Conservation (phyloP, 164 flowering plant species). For the Sextonia rubra region DNA sequence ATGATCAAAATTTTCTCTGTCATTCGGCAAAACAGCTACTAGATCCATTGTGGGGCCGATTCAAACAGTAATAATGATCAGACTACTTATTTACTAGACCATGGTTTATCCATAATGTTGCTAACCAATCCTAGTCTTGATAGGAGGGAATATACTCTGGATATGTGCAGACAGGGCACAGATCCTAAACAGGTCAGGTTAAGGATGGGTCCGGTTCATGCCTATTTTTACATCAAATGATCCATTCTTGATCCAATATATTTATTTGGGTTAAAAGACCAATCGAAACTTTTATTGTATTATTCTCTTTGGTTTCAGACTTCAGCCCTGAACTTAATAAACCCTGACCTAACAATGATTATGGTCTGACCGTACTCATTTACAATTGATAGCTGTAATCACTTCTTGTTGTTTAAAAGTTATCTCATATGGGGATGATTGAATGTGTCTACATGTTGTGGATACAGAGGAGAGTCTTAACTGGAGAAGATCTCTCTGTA, state of each 20-base stretch:
- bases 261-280: not conserved
- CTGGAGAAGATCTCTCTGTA: conserved; percentile 45
- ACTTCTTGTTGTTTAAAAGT: too few species aligned
- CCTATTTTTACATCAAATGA: not conserved
- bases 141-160: not conserved
- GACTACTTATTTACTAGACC: too few species aligned
- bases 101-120: not conserved
- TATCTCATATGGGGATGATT: not conserved
- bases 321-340: too few species aligned
- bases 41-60: too few species aligned
- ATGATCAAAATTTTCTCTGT: not conserved
- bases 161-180: not conserved
- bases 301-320: too few species aligned
- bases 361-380: too few species aligned
- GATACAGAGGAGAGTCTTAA: conserved; percentile 43
- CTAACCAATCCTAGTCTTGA: not conserved
- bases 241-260: not conserved
- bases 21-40: too few species aligned
- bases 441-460: not conserved
- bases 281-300: too few species aligned
- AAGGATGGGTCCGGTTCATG: not conserved
- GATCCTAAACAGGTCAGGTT: not conserved
- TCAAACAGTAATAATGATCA: too few species aligned
- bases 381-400: too few species aligned
- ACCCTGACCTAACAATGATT: too few species aligned